A percentile compares a stretch with the other conserved stretches of the same genome.
Evolutionary conservation across 192 early-diverging fungal species (phyloP).

Genomic region (Linnemannia elongata): DNA sequence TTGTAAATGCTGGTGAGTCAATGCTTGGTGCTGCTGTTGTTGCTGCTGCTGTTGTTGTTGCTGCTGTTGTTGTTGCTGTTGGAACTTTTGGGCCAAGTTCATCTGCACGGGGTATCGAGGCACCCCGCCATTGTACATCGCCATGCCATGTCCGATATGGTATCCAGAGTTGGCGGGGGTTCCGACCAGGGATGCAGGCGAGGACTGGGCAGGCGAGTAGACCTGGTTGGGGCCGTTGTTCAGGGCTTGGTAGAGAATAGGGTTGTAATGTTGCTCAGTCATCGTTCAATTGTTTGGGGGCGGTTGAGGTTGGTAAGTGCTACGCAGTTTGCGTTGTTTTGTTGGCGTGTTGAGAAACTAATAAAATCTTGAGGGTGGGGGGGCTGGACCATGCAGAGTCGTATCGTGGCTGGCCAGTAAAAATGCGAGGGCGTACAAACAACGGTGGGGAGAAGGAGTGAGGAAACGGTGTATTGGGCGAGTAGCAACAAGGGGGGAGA

Average conservation of each 20-base stretch:
- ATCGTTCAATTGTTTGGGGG: conserved; percentile 16
- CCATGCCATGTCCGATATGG: conserved; percentile 46
- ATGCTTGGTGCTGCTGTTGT: conserved; percentile 40
- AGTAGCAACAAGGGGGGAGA: not conserved
- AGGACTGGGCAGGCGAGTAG: conserved; percentile 49
- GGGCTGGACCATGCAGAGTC: not conserved
- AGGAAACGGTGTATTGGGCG: not conserved
- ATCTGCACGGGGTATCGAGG: conserved; percentile 63
- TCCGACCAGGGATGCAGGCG: conserved; percentile 39
- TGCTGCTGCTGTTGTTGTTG: conserved; percentile 55
- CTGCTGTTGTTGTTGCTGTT: conserved; percentile 66
- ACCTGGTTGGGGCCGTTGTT: conserved; percentile 44
- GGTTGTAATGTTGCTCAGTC: conserved; percentile 53
- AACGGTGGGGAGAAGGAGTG: not conserved
- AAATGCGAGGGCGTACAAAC: not conserved
- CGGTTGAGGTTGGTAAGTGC: not conserved
- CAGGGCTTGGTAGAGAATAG: conserved; percentile 50
- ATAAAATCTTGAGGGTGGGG: not conserved
- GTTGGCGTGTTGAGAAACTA: conserved; percentile 19
- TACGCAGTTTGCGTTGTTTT: conserved; percentile 47
- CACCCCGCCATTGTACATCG: conserved; percentile 57
- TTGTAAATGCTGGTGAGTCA: conserved; percentile 53
- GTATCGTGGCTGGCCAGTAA: not conserved
- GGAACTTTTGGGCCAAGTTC: conserved; percentile 65
- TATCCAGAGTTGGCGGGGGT: conserved; percentile 35